phyloP scores from a whole-genome alignment of 306 rosid species.

The Adenanthera pavonina region DNA sequence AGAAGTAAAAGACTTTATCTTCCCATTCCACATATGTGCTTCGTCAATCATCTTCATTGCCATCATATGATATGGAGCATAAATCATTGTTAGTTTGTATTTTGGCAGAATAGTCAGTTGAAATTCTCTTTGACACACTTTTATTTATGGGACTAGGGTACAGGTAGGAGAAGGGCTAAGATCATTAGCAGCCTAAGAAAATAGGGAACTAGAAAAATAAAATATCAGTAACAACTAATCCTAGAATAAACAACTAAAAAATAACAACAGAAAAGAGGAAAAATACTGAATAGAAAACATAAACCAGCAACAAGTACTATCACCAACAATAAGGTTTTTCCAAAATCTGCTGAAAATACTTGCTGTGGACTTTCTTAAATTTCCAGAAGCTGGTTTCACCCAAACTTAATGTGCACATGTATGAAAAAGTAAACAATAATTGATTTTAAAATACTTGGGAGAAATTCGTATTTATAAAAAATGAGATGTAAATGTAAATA shows the following conservation, averaged over 20 bases:
- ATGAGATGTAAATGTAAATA: slow-evolving; percentile 4
- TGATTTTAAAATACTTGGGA: not conserved
- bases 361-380: not conserved
- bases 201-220: not conserved
- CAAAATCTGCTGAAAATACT: not conserved
- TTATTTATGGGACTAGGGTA: not conserved
- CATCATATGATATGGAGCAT: slow-evolving; percentile 90
- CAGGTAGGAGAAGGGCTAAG: not conserved
- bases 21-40: slow-evolving; percentile 72
- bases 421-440: slow-evolving; percentile 10
- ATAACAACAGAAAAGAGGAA: not conserved
- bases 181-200: not conserved
- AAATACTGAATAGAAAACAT: not conserved
- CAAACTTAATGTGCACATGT: not conserved
- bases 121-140: not conserved
- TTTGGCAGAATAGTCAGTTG: not conserved
- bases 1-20: slow-evolving; percentile 76
- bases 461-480: slow-evolving; percentile 14
- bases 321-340: not conserved
- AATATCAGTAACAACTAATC: not conserved
- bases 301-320: not conserved
- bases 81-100: slow-evolving; percentile 18
- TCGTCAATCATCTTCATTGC: slow-evolving; percentile 94
- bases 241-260: not conserved
- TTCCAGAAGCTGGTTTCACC: slow-evolving; percentile 35